A percentile compares a stretch with the other conserved stretches of the same genome.
Conservation (phyloP, 129 eudicot species). For the Solidago caesia region DNA sequence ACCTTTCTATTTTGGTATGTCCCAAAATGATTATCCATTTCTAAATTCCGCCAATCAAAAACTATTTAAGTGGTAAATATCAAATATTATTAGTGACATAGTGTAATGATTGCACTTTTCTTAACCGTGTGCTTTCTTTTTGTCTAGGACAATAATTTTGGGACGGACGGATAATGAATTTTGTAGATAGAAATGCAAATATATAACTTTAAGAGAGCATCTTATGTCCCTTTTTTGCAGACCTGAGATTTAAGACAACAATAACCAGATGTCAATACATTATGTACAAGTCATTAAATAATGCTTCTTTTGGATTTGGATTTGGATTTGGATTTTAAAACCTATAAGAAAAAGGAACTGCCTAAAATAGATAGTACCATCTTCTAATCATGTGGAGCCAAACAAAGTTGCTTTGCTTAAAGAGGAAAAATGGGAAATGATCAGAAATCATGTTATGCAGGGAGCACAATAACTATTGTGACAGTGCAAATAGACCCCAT, state of each 20-base stretch:
- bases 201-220: no score
- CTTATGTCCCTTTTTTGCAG: not conserved
- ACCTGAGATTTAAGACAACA: not conserved
- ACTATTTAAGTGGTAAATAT: no score
- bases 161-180: no score
- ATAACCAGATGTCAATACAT: slow-evolving; percentile 5
- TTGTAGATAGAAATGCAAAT: no score
- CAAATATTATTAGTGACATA: no score
- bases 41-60: no score
- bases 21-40: no score
- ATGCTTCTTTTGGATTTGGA: not conserved
- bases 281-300: not conserved
- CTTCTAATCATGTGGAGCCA: slow-evolving; percentile 30
- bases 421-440: slow-evolving; percentile 24
- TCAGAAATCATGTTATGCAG: slow-evolving; percentile 25
- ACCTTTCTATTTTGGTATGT: no score
- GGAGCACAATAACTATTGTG: not conserved
- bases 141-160: no score
- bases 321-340: not conserved
- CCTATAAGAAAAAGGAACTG: not conserved
- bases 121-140: no score
- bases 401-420: slow-evolving; percentile 19
- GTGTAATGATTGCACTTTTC: no score
- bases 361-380: slow-evolving; percentile 15
- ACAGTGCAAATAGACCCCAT: not conserved